These are phyloP conservation scores for Drechslera avenae DNA, from an alignment of 2,329 filamentous ascomycete species.

Conservation along the genomic window DNA sequence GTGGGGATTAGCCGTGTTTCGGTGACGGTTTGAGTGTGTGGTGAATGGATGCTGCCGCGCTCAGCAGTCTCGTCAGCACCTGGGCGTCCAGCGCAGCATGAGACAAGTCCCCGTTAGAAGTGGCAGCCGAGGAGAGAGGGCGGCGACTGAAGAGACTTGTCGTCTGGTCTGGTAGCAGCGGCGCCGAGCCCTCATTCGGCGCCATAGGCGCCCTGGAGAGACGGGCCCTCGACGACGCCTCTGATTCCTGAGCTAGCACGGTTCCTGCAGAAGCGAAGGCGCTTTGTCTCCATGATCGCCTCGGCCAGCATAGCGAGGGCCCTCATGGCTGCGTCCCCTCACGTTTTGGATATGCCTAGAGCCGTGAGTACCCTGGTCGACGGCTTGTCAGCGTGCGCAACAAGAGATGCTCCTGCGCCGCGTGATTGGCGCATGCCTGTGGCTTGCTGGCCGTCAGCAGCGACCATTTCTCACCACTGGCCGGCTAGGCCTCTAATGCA, in stretches of 20 bases:
- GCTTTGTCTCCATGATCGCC: constrained; percentile 21
- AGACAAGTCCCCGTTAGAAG: constrained; percentile 18
- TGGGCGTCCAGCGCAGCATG: constrained; percentile 14
- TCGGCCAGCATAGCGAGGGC: constrained; percentile 5
- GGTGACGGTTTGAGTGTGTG: constrained; percentile 9
- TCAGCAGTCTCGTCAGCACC: constrained; percentile 23
- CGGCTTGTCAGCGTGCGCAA: constrained; percentile 6
- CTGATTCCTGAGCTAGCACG: constrained; percentile 11
- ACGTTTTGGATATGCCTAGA: constrained; percentile 11
- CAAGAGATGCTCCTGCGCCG: neutral
- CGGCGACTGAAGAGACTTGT: constrained; percentile 8
- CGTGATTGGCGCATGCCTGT: constrained; percentile 13
- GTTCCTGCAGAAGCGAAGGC: constrained; percentile 25
- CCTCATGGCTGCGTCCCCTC: constrained; percentile 11
- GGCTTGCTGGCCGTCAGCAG: constrained; percentile 18
- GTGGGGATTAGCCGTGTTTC: constrained; percentile 19
- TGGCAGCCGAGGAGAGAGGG: constrained; percentile 7
- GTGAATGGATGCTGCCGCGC: constrained; percentile 18
- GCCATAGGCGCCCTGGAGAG: constrained; percentile 20
- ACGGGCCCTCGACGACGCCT: constrained; percentile 14
- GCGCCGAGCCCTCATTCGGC: constrained; percentile 14
- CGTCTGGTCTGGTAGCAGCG: constrained; percentile 1
- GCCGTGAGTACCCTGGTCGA: constrained; percentile 6
- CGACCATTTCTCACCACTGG: neutral
- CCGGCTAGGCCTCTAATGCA: no score